A percentile compares a stretch with the other conserved stretches of the same genome.
Conservation (phyloP, 2,329 filamentous ascomycete species). For the Fusarium sp. region DNA sequence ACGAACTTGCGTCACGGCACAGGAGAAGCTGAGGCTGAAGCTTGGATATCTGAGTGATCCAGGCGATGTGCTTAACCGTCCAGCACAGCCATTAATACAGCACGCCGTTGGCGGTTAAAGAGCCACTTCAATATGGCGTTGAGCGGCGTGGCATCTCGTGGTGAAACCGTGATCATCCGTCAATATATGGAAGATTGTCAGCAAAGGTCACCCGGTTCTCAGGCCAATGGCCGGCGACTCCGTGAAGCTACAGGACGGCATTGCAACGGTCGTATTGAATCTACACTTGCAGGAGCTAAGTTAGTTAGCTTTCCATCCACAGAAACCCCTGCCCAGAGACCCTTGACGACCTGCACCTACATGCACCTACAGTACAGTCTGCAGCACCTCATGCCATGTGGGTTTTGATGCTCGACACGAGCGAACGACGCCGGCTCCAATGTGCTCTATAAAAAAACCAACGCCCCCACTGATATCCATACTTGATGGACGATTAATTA, state of each 20-base stretch:
- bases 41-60: neutral
- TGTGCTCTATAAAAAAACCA: slow-evolving; percentile 14
- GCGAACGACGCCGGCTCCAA: slow-evolving; percentile 5
- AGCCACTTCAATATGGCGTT: slow-evolving; percentile 10
- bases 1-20: slow-evolving; percentile 7
- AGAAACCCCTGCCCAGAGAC: slow-evolving; percentile 22
- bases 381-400: slow-evolving; percentile 16
- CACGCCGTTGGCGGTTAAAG: slow-evolving; percentile 15
- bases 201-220: neutral
- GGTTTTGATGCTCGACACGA: slow-evolving; percentile 31
- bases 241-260: slow-evolving; percentile 13
- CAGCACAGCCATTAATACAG: neutral
- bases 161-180: slow-evolving; percentile 35
- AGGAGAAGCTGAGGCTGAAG: neutral
- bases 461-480: slow-evolving; percentile 20
- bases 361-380: neutral
- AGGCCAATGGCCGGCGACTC: slow-evolving; percentile 33
- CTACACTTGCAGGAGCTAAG: neutral
- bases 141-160: slow-evolving; percentile 19
- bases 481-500: neutral
- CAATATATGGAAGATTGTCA: slow-evolving; percentile 11
- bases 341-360: neutral
- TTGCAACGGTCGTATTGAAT: slow-evolving; percentile 20
- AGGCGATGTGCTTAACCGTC: neutral
- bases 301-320: slow-evolving; percentile 10